Evolutionary conservation across 2,329 filamentous ascomycete species (phyloP), one percentile per base, ranked within the genome.

Genomic region (Fusarium sp.): DNA sequence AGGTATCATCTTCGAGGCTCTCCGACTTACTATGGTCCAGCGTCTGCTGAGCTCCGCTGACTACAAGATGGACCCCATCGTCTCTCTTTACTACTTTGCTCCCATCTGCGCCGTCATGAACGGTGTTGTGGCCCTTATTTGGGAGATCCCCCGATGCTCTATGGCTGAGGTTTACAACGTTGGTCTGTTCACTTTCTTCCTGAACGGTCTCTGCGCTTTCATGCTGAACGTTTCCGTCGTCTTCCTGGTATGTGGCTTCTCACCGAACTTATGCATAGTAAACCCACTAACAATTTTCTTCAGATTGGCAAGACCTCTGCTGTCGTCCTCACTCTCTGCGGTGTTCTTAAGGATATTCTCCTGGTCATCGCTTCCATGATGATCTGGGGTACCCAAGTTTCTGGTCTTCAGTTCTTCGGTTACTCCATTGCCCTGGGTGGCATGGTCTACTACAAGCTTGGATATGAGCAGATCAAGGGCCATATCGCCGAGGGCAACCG

Each of bases 1-100:
- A 59, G 93, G 93, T 76, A 91, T 96, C 76, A 79, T 91, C 75
- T 96, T 95, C 77, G 93, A 96, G 82, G 92, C 93, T 58, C 87
- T 93, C 71, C 91, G 93, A 75, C 86, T 96, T 63, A 93, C 92
- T 83, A 91, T 96, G 90, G 92, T 96, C 54, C 91, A 95, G 84
- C 90, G 91, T 63, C 86, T 96, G 45, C 88, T 96, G 74, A 94
- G 90, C 84, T 92, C 91, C 42, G 86, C 91, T 51, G 92, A 95
- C 82, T 95, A 92, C 88, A 95, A 95, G 88, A 96, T 96, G 93
- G 93, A 96, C 79, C 93, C 93, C 18, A 85, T 96, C 22, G 93
- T 96, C 57, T 96, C 93, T 31, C 88, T 96, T 14, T 96, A 96
- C 87, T 96, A 96, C 86, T 96, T 95, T 75, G 93, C 93, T 3